Conservation (phyloP, 2,329 filamentous ascomycete species). For the Colletotrichum sp. region DNA sequence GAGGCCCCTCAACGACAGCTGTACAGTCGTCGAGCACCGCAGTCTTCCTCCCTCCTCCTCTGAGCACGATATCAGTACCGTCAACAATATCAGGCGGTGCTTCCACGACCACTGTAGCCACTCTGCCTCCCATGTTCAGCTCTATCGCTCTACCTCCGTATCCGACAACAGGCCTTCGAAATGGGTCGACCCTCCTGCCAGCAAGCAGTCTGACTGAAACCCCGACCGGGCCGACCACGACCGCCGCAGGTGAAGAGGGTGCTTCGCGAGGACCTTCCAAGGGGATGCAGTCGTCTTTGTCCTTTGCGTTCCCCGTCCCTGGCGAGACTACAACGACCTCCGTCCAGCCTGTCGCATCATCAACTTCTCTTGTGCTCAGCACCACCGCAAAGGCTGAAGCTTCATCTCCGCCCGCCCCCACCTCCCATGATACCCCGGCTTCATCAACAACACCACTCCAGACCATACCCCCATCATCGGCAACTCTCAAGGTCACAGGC, state of each 20-base stretch:
- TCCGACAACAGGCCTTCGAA: background rate
- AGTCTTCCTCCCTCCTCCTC: background rate
- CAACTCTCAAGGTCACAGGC: slow-evolving; percentile 32
- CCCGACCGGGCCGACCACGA: background rate
- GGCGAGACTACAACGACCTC: background rate
- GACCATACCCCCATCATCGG: background rate
- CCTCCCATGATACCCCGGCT: background rate
- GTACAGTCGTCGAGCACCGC: background rate
- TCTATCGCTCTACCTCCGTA: slow-evolving; percentile 6
- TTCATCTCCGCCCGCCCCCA: background rate
- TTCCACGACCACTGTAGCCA: background rate
- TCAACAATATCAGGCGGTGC: background rate
- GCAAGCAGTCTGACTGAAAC: background rate
- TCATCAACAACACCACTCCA: background rate
- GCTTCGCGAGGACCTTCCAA: background rate
- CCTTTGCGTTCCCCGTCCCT: slow-evolving; percentile 12
- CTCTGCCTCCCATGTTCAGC: slow-evolving; percentile 9
- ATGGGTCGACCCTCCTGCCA: background rate
- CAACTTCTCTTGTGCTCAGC: background rate
- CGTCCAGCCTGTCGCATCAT: background rate
- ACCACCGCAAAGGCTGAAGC: background rate
- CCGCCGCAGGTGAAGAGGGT: background rate
- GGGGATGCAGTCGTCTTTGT: background rate
- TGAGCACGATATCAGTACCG: background rate
- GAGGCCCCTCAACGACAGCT: background rate